Percentiles rank a stretch among this genome's conserved stretches.
Evolutionary conservation across 306 rosid species (phyloP).

Genomic region (Rosa persica): DNA sequence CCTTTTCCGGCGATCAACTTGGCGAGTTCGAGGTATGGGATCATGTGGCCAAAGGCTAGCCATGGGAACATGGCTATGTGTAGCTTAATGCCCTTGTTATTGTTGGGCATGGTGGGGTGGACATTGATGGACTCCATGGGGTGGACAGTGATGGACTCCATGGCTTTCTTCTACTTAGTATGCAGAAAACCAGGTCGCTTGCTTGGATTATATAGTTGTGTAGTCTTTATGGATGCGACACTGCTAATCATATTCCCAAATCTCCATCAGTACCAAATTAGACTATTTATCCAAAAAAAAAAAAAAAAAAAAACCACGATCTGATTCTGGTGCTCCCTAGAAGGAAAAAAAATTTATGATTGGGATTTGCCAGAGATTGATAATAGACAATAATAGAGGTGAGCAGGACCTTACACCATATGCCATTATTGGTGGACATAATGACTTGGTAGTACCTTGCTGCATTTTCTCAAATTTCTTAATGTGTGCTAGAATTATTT

Average conservation of each 20-base stretch:
- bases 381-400: no score
- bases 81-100: conserved; percentile 15
- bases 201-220: neutral
- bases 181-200: neutral
- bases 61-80: conserved; percentile 58
- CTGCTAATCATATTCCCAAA: neutral
- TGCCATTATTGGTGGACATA: no score
- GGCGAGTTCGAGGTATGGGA: conserved; percentile 47
- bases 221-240: no score
- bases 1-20: conserved; percentile 56
- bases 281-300: no score
- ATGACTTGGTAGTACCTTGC: no score
- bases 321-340: no score
- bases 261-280: neutral
- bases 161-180: neutral
- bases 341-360: no score
- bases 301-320: no score
- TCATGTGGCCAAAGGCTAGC: conserved; percentile 56
- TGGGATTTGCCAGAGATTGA: no score
- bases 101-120: neutral
- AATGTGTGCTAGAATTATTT: no score
- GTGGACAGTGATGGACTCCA: neutral
- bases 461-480: no score
- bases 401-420: no score
- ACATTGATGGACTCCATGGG: neutral